Conservation (phyloP, 345 rosid genomes). For the Theobroma cacao region DNA sequence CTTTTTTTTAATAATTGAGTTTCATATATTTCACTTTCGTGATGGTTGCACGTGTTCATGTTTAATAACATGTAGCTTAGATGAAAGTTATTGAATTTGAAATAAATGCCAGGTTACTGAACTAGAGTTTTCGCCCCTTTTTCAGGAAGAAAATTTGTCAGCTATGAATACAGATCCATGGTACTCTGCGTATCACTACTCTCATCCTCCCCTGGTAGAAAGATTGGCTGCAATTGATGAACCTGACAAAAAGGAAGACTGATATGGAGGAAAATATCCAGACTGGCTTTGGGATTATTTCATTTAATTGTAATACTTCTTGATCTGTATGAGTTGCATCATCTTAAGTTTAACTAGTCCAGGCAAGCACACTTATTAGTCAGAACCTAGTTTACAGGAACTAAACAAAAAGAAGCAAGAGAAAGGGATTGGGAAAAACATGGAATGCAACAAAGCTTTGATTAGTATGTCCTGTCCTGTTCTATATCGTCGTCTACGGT, state of each 20-base stretch:
- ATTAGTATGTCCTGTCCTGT: no score
- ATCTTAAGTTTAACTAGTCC: not conserved
- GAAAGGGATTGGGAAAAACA: not conserved
- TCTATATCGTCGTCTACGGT: no score
- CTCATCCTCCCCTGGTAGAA: constrained; percentile 96
- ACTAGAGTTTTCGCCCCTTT: constrained; percentile 1
- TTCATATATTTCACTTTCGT: not conserved
- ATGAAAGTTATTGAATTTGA: not conserved
- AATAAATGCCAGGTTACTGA: not conserved
- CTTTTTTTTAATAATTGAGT: not conserved
- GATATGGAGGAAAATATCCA: constrained; percentile 18
- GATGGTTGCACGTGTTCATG: not conserved
- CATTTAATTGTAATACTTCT: constrained; percentile 18
- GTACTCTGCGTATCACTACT: constrained; percentile 97
- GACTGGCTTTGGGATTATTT: constrained; percentile 10
- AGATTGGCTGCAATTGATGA: constrained; percentile 79
- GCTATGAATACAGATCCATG: constrained; percentile 98
- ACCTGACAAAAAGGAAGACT: constrained; percentile 70
- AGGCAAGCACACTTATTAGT: not conserved
- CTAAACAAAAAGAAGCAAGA: not conserved
- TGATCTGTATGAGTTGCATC: constrained; percentile 15
- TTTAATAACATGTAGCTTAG: not conserved
- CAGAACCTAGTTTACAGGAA: constrained; percentile 4
- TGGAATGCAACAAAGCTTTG: not conserved
- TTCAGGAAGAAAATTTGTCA: constrained; percentile 95